Percentiles rank a stretch among this genome's conserved stretches.
phyloP scores from a whole-genome alignment of 768 basidiomycete species.

The Udeniomyces megalosporus region DNA sequence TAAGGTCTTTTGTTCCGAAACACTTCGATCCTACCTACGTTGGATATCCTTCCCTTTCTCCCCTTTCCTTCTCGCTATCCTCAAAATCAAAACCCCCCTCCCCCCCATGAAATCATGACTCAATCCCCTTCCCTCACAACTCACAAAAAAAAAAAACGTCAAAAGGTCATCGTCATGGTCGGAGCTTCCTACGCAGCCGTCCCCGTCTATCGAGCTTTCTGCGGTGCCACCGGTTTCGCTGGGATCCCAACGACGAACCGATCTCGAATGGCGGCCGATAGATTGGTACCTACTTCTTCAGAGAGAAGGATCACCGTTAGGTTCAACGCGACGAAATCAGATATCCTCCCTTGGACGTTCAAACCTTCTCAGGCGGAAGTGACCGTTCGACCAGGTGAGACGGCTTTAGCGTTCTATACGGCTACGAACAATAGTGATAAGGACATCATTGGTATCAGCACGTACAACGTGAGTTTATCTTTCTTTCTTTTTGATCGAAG shows the following conservation, averaged over 20 bases:
- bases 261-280: conserved; percentile 25
- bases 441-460: conserved; percentile 95
- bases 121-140: neutral
- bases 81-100: neutral
- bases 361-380: conserved; percentile 79
- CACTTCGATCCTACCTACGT: neutral
- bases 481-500: too few relatives aligned
- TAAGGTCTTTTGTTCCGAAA: neutral
- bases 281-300: conserved; percentile 11
- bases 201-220: conserved; percentile 94
- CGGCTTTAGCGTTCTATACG: conserved; percentile 86
- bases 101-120: too few relatives aligned
- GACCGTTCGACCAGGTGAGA: conserved; percentile 83
- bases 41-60: neutral
- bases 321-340: conserved; percentile 85
- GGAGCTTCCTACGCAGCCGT: conserved; percentile 95
- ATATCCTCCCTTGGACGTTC: conserved; percentile 84
- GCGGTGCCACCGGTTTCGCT: conserved; percentile 89
- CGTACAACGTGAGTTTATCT: conserved; percentile 53
- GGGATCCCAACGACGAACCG: conserved; percentile 81
- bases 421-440: conserved; percentile 69
- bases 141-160: too few relatives aligned
- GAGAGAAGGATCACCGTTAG: conserved; percentile 65
- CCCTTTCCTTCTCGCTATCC: neutral
- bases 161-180: conserved; percentile 59